These are phyloP conservation scores for Monosporozyma servazzii DNA, from an alignment of 805 yeast species.

Conservation along the genomic window DNA sequence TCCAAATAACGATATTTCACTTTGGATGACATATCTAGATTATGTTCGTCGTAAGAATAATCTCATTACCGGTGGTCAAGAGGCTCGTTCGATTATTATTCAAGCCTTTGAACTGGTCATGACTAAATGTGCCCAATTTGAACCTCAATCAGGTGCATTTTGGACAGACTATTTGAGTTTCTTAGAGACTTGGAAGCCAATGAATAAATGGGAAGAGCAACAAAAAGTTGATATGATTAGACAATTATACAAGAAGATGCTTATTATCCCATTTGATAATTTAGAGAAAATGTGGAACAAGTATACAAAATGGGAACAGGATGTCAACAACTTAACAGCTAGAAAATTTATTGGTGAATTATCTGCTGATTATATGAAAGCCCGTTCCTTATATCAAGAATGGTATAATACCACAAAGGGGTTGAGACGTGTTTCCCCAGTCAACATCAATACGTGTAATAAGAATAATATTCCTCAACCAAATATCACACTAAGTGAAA, in stretches of 20 bases:
- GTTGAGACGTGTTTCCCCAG: constrained; percentile 34
- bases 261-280: constrained; percentile 66
- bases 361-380: constrained; percentile 78
- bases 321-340: constrained; percentile 63
- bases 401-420: constrained; percentile 50
- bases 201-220: constrained; percentile 75
- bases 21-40: constrained; percentile 71
- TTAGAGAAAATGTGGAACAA: constrained; percentile 74
- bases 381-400: constrained; percentile 68
- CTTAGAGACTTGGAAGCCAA: constrained; percentile 68
- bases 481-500: constrained; percentile 5
- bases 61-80: constrained; percentile 73
- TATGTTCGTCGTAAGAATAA: constrained; percentile 64
- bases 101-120: constrained; percentile 81
- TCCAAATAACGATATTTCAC: constrained; percentile 44
- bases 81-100: constrained; percentile 60
- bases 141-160: constrained; percentile 56
- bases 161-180: constrained; percentile 83
- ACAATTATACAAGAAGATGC: constrained; percentile 57
- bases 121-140: constrained; percentile 62
- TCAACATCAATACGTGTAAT: constrained; percentile 19
- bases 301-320: constrained; percentile 78
- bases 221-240: constrained; percentile 71
- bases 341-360: constrained; percentile 76
- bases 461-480: constrained; percentile 23